Evolutionary conservation across 176 grass and related monocot genomes (phyloP), one percentile per base, ranked within the genome.

Genomic region (Ananas comosus): DNA sequence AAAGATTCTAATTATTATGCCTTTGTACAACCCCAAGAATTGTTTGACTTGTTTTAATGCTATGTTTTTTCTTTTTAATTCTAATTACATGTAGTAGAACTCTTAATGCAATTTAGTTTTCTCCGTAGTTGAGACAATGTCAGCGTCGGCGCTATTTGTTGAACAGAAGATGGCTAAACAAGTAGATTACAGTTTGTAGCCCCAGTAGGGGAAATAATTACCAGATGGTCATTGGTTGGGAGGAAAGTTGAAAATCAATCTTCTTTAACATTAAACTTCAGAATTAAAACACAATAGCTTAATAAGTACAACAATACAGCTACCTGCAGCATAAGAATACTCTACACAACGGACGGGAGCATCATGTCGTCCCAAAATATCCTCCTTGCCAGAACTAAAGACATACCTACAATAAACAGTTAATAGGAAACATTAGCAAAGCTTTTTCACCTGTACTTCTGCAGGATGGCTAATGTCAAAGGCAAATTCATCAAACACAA

Each of bases 311-410:
- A 13, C 17, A 29, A 24, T 59, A 52, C 65, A 80, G 42, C 24
- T 83, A 97, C 93, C 93, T 83, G 94, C 78, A 80, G 89, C 82
- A 75, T 93, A 99, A 68, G 94, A 99, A 69, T 99, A 99, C 67
- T 99, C 94, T 71, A 91, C 82, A 2, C 94, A 99, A 17, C 94
- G 89, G 70, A 99, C 94, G 57, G 94, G 87, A 78, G 75, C 89
- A 86, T 93, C 89, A 88, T 99, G 94, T 8, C 75, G 69, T 50
- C 94, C 94, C 58, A 99, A 64, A 78, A 91, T 80, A 82, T 99
- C 94, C 48, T 91, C 87, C 74, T 93, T 99, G 23, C 74, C 73
- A 22, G 89, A 93, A 86, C 68, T 69, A 52, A 99, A 99, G 64
- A 81, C 72, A 79, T 84, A 75, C 76, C 94, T 99, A 86, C 51